Conservation (phyloP, 2,329 filamentous ascomycete species). For the Alternaria solani region DNA sequence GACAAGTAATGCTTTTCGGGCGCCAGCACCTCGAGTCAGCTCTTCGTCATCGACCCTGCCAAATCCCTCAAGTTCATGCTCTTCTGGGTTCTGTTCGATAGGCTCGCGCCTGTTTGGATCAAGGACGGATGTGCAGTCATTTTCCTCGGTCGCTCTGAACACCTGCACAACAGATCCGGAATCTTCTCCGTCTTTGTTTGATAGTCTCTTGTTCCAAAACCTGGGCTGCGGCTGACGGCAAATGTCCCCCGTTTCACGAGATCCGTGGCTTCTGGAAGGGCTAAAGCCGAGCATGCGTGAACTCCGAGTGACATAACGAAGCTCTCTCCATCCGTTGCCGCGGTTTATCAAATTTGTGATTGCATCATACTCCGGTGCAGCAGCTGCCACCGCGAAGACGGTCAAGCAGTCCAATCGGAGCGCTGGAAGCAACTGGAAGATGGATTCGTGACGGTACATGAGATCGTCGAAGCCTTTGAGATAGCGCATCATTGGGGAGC, state of each 20-base stretch:
- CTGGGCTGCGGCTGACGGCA: slow-evolving; percentile 20
- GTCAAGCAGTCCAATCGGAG: slow-evolving; percentile 22
- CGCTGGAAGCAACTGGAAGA: slow-evolving; percentile 23
- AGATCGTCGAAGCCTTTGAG: slow-evolving; percentile 25
- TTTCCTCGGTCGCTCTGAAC: slow-evolving; percentile 16
- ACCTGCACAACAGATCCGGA: slow-evolving; percentile 17
- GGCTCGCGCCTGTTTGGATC: slow-evolving; percentile 12
- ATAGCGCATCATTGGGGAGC: slow-evolving; percentile 25
- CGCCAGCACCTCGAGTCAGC: slow-evolving; percentile 17
- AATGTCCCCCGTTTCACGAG: slow-evolving; percentile 21
- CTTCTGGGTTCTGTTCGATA: slow-evolving; percentile 17
- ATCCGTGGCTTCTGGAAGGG: slow-evolving; percentile 19
- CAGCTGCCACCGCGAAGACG: slow-evolving; percentile 18
- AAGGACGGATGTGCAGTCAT: slow-evolving; percentile 16
- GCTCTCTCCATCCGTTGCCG: slow-evolving; percentile 26
- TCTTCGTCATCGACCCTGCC: slow-evolving; percentile 22
- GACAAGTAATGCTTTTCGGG: slow-evolving; percentile 17
- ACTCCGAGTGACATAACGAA: slow-evolving; percentile 20
- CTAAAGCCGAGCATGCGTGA: slow-evolving; percentile 26
- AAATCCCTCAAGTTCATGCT: slow-evolving; percentile 10
- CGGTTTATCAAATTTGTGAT: slow-evolving; percentile 22
- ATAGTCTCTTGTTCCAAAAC: slow-evolving; percentile 17
- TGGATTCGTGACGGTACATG: slow-evolving; percentile 24
- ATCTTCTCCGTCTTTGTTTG: slow-evolving; percentile 14
- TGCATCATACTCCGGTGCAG: slow-evolving; percentile 23